Percentiles rank a stretch among this genome's conserved stretches.
Evolutionary conservation across 441 rosid species (phyloP).

Genomic region (Rhodomyrtus psidioides): DNA sequence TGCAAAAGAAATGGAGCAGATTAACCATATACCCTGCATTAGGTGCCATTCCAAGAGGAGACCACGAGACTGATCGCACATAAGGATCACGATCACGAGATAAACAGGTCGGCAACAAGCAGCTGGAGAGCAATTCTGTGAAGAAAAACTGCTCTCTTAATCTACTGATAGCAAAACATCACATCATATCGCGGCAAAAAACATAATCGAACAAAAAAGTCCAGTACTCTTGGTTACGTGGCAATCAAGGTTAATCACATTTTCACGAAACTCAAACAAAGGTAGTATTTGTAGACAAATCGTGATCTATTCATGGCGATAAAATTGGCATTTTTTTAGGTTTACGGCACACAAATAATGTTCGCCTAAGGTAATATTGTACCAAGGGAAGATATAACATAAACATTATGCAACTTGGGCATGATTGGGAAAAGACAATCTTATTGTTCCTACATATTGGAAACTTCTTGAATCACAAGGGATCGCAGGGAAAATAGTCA

Average conservation of each 20-base stretch:
- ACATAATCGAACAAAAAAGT: neutral
- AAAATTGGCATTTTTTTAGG: neutral
- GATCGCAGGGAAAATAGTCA: neutral
- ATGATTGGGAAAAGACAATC: neutral
- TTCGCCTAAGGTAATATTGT: neutral
- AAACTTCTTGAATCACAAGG: neutral
- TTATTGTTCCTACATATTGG: neutral
- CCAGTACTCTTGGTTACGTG: neutral
- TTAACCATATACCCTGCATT: slow-evolving; percentile 50
- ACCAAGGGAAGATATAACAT: neutral
- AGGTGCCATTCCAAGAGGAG: slow-evolving; percentile 82
- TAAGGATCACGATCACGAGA: slow-evolving; percentile 59
- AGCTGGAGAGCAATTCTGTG: slow-evolving; percentile 55
- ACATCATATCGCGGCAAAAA: neutral
- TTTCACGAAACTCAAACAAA: neutral
- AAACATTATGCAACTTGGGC: neutral
- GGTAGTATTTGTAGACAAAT: neutral
- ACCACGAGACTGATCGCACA: slow-evolving; percentile 84
- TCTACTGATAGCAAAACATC: neutral
- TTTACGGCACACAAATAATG: neutral
- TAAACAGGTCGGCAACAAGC: slow-evolving; percentile 57
- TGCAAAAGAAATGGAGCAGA: neutral
- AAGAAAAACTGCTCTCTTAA: neutral
- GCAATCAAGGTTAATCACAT: neutral
- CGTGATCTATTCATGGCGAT: neutral